Percentiles rank a stretch among this genome's conserved stretches.
Evolutionary conservation across 2,329 filamentous ascomycete genomes (phyloP).

Genomic region (Clarireedia hainanense): DNA sequence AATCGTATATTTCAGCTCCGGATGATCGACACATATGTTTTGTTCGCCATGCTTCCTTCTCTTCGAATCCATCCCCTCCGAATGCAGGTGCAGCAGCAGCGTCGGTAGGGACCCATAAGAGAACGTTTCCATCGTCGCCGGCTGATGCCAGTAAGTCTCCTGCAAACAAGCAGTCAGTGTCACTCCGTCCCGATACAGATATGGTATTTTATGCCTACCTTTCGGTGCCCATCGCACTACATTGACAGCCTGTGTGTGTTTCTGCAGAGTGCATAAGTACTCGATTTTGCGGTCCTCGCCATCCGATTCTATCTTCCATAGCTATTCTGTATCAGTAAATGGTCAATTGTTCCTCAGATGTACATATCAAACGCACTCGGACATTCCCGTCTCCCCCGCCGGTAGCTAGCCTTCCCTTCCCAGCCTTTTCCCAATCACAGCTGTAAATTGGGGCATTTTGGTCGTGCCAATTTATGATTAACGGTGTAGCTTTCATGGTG

Average conservation of each 20-base stretch:
- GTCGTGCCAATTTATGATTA: constrained; percentile 98
- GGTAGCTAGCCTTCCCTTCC: constrained; percentile 86
- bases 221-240: constrained; percentile 93
- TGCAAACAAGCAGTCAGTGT: constrained; percentile 31
- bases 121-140: constrained; percentile 93
- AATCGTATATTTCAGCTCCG: constrained; percentile 93
- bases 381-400: constrained; percentile 96
- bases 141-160: constrained; percentile 91
- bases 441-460: constrained; percentile 96
- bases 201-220: constrained; percentile 46
- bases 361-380: constrained; percentile 47
- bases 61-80: constrained; percentile 78
- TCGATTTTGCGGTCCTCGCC: constrained; percentile 84
- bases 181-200: neutral
- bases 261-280: constrained; percentile 83
- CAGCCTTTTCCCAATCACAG: constrained; percentile 88
- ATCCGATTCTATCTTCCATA: constrained; percentile 84
- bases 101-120: constrained; percentile 86
- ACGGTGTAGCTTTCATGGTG: constrained; percentile 85
- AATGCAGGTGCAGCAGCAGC: constrained; percentile 58
- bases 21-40: constrained; percentile 97
- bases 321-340: constrained; percentile 38
- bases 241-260: constrained; percentile 96
- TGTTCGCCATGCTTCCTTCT: constrained; percentile 93
- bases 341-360: neutral